These are phyloP conservation scores for Teunomyces pallodes DNA, from an alignment of 805 yeast genomes.

Conservation along the genomic window DNA sequence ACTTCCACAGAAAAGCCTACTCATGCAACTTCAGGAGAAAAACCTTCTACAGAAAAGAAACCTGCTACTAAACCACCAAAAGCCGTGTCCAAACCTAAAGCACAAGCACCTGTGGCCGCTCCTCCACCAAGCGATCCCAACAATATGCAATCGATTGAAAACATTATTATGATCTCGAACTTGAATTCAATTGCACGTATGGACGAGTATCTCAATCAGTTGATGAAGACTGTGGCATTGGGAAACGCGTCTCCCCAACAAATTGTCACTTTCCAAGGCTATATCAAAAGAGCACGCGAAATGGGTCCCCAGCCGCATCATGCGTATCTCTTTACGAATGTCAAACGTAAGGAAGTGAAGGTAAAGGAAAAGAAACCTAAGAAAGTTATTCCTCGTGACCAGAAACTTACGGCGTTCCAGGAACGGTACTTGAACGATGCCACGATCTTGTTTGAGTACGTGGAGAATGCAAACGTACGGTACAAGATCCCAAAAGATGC, in stretches of 20 bases:
- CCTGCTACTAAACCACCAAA: slow-evolving; percentile 1
- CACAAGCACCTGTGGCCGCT: not conserved
- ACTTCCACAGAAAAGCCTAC: not conserved
- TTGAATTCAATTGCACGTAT: slow-evolving; percentile 77
- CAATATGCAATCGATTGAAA: slow-evolving; percentile 56
- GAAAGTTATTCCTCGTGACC: slow-evolving; percentile 39
- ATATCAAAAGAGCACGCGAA: slow-evolving; percentile 72
- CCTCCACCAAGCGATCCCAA: slow-evolving; percentile 15
- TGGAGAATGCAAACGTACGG: slow-evolving; percentile 74
- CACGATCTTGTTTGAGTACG: slow-evolving; percentile 79
- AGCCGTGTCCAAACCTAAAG: not conserved
- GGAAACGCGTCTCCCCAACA: slow-evolving; percentile 74
- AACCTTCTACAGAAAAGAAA: not conserved
- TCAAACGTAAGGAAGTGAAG: slow-evolving; percentile 15
- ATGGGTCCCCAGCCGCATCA: slow-evolving; percentile 61
- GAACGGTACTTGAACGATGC: slow-evolving; percentile 68
- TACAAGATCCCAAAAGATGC: slow-evolving; percentile 75
- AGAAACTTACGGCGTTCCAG: slow-evolving; percentile 71
- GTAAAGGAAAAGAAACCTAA: slow-evolving; percentile 14
- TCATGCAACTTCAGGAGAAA: not conserved
- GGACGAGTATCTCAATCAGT: slow-evolving; percentile 60
- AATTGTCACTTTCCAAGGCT: slow-evolving; percentile 74
- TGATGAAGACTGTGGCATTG: slow-evolving; percentile 85
- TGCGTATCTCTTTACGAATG: slow-evolving; percentile 25
- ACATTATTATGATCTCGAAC: slow-evolving; percentile 80